These are phyloP conservation scores for Castanea crenata DNA, from an alignment of 306 rosid genomes.

Conservation along the genomic window DNA sequence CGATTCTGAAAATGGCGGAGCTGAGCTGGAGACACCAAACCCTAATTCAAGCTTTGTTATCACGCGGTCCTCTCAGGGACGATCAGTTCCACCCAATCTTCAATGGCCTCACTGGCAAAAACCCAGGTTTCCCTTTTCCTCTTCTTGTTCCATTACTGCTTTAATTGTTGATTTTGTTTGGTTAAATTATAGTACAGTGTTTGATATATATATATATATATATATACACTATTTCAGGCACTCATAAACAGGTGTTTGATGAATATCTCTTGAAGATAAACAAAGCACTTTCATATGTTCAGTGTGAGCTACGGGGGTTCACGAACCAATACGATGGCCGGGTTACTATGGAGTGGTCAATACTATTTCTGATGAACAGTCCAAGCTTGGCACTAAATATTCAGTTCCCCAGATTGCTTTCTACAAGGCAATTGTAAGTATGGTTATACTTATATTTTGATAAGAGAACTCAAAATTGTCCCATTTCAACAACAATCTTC, in stretches of 20 bases:
- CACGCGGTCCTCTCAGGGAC: conserved; percentile 80
- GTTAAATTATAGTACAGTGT: too few species aligned
- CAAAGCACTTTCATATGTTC: conserved; percentile 75
- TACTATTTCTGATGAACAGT: conserved; percentile 80
- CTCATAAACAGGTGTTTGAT: conserved; percentile 49
- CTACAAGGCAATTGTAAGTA: conserved; percentile 85
- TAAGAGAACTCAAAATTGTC: too few species aligned
- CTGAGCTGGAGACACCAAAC: conserved; percentile 62
- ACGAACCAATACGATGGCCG: conserved; percentile 78
- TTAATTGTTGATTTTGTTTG: too few species aligned
- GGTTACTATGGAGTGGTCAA: conserved; percentile 83
- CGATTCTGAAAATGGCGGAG: conserved; percentile 43
- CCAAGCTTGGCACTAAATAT: conserved; percentile 83
- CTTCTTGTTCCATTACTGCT: not conserved
- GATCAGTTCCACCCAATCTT: conserved; percentile 60
- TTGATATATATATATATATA: too few species aligned
- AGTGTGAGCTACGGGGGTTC: conserved; percentile 80
- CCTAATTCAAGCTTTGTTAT: conserved; percentile 73
- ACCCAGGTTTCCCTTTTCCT: conserved; percentile 49
- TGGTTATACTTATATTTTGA: not conserved
- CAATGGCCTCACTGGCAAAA: conserved; percentile 60
- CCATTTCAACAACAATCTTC: too few species aligned
- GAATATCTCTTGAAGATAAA: conserved; percentile 72
- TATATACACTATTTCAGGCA: conserved; percentile 30
- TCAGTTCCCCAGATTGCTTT: conserved; percentile 86